phyloP scores from a whole-genome alignment of 805 yeast species.

The Yamadazyma laniorum region DNA sequence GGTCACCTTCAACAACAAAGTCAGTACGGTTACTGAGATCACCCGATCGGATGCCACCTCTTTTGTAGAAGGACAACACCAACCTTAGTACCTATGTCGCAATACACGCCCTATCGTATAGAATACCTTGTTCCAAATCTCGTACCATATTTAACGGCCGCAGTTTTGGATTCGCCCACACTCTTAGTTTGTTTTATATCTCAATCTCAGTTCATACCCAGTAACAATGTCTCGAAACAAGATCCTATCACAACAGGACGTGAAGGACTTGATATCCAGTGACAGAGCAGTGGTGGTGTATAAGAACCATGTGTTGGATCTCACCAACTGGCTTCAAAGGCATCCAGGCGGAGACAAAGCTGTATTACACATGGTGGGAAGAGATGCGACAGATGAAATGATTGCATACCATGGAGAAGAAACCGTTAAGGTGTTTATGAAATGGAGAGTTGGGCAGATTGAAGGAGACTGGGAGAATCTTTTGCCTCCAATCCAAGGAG shows the following conservation, averaged over 20 bases:
- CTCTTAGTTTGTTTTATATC: too few relatives aligned
- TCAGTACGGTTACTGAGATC: constrained; percentile 74
- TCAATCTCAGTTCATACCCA: too few relatives aligned
- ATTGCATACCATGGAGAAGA: constrained; percentile 72
- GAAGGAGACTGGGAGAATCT: constrained; percentile 68
- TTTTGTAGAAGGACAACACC: constrained; percentile 72
- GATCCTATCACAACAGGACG: constrained; percentile 3
- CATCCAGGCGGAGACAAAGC: constrained; percentile 94
- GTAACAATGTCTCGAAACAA: constrained; percentile 2
- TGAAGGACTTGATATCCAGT: constrained; percentile 43
- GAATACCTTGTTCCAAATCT: too few relatives aligned
- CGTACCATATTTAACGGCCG: too few relatives aligned
- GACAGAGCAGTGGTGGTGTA: constrained; percentile 75
- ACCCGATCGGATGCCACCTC: constrained; percentile 68
- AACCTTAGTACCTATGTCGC: constrained; percentile 11
- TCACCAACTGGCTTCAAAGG: constrained; percentile 65
- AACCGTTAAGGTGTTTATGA: constrained; percentile 49
- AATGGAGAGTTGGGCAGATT: constrained; percentile 64
- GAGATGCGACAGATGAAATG: constrained; percentile 92
- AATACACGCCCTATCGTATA: too few relatives aligned
- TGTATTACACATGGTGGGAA: constrained; percentile 77
- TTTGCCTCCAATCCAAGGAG: constrained; percentile 90
- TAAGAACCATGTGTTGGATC: constrained; percentile 55
- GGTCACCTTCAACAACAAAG: constrained; percentile 78
- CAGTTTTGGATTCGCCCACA: too few relatives aligned